Evolutionary conservation across 2,329 filamentous ascomycete species (phyloP).

Genomic region (Neopestalotiopsis clavispora): DNA sequence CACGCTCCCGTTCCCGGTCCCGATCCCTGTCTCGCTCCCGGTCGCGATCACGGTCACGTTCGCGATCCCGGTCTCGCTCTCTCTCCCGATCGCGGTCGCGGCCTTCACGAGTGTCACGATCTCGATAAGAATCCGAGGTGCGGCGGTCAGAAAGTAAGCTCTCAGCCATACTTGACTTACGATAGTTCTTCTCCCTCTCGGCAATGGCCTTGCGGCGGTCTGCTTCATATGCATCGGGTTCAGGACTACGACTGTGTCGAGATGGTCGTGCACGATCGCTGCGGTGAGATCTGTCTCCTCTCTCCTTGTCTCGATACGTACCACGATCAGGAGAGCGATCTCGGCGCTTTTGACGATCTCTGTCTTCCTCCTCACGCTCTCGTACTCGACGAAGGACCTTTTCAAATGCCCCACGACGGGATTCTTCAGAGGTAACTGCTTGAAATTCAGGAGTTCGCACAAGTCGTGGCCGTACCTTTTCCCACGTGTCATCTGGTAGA

Average conservation of each 20-base stretch:
- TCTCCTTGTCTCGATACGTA: slow-evolving; percentile 59
- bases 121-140: slow-evolving; percentile 51
- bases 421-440: slow-evolving; percentile 81
- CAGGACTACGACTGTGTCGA: slow-evolving; percentile 83
- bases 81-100: slow-evolving; percentile 40
- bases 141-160: slow-evolving; percentile 61
- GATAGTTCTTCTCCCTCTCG: slow-evolving; percentile 91
- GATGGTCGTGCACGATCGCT: slow-evolving; percentile 56
- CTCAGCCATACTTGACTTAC: slow-evolving; percentile 76
- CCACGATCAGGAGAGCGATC: slow-evolving; percentile 62
- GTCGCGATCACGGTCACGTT: slow-evolving; percentile 46
- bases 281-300: slow-evolving; percentile 69
- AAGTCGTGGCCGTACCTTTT: slow-evolving; percentile 81
- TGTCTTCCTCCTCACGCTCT: slow-evolving; percentile 89
- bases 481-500: slow-evolving; percentile 79
- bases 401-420: slow-evolving; percentile 84
- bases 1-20: slow-evolving; percentile 39
- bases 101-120: slow-evolving; percentile 43
- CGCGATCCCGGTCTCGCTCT: slow-evolving; percentile 48
- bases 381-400: slow-evolving; percentile 89
- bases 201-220: slow-evolving; percentile 93
- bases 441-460: slow-evolving; percentile 84
- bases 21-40: slow-evolving; percentile 37
- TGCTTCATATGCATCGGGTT: slow-evolving; percentile 92
- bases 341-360: slow-evolving; percentile 62